Evolutionary conservation across 306 rosid species (phyloP), one percentile per base, ranked within the genome.

Genomic region (cucumber (Cucumis sativus)): DNA sequence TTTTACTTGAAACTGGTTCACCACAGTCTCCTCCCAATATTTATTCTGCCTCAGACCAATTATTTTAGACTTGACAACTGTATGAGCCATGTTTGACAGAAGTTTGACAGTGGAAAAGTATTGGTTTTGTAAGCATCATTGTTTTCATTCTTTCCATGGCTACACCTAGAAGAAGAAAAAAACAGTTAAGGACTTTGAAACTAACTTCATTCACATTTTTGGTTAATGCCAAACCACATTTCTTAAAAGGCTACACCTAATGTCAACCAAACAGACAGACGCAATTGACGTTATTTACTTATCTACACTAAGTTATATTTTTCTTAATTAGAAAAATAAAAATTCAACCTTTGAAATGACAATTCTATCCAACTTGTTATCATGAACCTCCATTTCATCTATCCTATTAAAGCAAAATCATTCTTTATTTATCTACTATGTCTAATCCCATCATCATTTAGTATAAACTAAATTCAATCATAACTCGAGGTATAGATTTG

Each of bases 1-100:
- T 91, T 81, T 86, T 96, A 74, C 97, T 96, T n/a, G 99, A 96
- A 84, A 87, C 67, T 49, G 90, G 93, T 74, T 92, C 97, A 45
- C 93, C 96, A 8, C 96, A 90, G 67, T 91, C 99, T 33, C 97
- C 99, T 47, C 60, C 76, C 13, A 75, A 75, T 60, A 75, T 40
- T 37, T 58, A 39, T 6, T 75, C 79, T 75, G 68, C 41, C 40
- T 21, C 66, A 75, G 68, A 3, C 37, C 77, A 73, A 52, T 52
- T 73, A 8, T 73, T 73, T 28, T 73, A 52, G 62, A 28, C 39
- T 70, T 16, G 12, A 52, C 12, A 18, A n/a, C 3, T 68, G 33
- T 68, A 40, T 49, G 30, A 66, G 54, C 30, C 16, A 40, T 67
- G 74, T 17, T 67, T 41, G 74, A 28, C 67, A 61, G 40, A 61